Percentiles rank a stretch among this genome's conserved stretches.
Conservation (phyloP, 345 rosid genomes). For the Toxicodendron radicans region DNA sequence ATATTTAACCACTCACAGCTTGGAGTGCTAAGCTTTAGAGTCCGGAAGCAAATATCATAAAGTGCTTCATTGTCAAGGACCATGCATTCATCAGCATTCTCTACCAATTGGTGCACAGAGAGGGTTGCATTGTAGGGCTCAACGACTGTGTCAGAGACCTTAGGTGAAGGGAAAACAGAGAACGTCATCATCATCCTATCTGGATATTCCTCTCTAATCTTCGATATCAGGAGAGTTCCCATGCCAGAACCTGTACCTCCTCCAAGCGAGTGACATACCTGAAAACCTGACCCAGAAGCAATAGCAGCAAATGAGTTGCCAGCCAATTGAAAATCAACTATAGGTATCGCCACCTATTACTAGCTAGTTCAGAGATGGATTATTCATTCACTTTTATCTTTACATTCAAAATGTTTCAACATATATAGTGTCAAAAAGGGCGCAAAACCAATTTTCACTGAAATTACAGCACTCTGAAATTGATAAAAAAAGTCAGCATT, state of each 20-base stretch:
- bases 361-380: not conserved
- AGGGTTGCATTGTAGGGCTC: slow-evolving; percentile 98
- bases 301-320: slow-evolving; percentile 9
- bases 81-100: slow-evolving; percentile 97
- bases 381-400: no score
- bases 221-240: slow-evolving; percentile 93
- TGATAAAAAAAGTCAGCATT: not conserved
- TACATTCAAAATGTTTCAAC: no score
- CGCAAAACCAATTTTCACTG: not conserved
- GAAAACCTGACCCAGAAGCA: slow-evolving; percentile 62
- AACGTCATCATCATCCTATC: slow-evolving; percentile 98
- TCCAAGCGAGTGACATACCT: slow-evolving; percentile 95
- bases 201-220: slow-evolving; percentile 95
- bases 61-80: slow-evolving; percentile 97
- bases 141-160: slow-evolving; percentile 98
- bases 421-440: not conserved
- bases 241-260: slow-evolving; percentile 98
- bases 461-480: not conserved
- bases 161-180: slow-evolving; percentile 98
- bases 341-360: not conserved
- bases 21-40: slow-evolving; percentile 94
- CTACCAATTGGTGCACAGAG: slow-evolving; percentile 94
- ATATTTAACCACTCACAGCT: slow-evolving; percentile 62
- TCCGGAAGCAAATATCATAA: slow-evolving; percentile 96
- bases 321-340: slow-evolving; percentile 5